Percentiles rank a stretch among this genome's conserved stretches.
These are phyloP conservation scores for Intubia oerlemansii DNA, from an alignment of 2,329 filamentous ascomycete species.

Conservation along the genomic window DNA sequence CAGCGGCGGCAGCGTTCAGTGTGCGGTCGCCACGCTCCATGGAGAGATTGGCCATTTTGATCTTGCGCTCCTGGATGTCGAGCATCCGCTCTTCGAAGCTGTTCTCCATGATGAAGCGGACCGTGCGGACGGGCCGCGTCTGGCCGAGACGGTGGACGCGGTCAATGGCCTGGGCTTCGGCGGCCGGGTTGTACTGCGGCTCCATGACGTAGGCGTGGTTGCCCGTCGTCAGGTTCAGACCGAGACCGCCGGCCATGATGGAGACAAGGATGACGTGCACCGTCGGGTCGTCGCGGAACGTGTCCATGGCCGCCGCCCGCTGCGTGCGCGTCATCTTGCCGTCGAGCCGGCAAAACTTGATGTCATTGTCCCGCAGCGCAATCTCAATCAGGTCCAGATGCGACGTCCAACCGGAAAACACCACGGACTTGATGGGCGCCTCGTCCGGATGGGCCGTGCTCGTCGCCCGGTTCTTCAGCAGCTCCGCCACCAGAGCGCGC, in stretches of 20 bases:
- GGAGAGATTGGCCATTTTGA: constrained; percentile 58
- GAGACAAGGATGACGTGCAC: constrained; percentile 76
- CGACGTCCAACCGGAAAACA: constrained; percentile 92
- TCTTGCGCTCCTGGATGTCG: constrained; percentile 78
- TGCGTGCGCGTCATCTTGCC: constrained; percentile 64
- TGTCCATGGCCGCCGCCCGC: constrained; percentile 54
- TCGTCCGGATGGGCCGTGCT: constrained; percentile 39
- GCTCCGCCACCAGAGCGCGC: constrained; percentile 53
- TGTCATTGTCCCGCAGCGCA: constrained; percentile 45
- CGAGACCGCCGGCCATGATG: constrained; percentile 78
- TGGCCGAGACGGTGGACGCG: constrained; percentile 84
- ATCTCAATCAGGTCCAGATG: constrained; percentile 83
- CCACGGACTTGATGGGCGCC: constrained; percentile 71
- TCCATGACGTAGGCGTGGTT: constrained; percentile 94
- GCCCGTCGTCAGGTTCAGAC: constrained; percentile 72
- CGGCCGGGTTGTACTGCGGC: constrained; percentile 89
- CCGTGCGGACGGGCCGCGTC: constrained; percentile 67
- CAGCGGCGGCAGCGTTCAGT: constrained; percentile 22
- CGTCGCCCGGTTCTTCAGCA: constrained; percentile 41
- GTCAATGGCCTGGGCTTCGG: constrained; percentile 85
- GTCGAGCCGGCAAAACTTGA: constrained; percentile 64
- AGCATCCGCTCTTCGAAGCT: constrained; percentile 94
- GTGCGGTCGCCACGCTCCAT: constrained; percentile 13
- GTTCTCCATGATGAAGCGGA: constrained; percentile 70
- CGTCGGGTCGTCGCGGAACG: constrained; percentile 49